Evolutionary conservation across 768 basidiomycete species (phyloP), one percentile per base, ranked within the genome.

Genomic region (Tubosaeta sp.): DNA sequence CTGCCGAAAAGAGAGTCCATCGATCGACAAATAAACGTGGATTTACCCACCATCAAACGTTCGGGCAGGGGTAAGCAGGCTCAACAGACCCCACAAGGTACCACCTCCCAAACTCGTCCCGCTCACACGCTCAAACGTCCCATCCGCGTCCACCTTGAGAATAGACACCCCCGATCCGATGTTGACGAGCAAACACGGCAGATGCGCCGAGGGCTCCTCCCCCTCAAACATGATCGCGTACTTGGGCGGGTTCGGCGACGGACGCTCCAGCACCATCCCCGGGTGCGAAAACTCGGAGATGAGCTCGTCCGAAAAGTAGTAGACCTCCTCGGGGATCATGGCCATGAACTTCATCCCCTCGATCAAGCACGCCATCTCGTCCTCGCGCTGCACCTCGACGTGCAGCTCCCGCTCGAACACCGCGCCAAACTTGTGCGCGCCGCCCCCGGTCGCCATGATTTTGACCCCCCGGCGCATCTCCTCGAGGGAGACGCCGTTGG

Each of bases 351-450:
- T 89, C 66, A 99, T 77, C 27, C 97, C 97, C 61, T 92, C 87
- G 59, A 97, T 98, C 65, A 98, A 72, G 63, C 97, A 97, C 73
- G 92, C 95, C 97, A 99, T 98, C 79, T 99, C 97, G 68, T 98
- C 97, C 71, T 98, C 95, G 51, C 87, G 72, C 55, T 76, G 74
- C 39, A 97, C 92, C 64, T 95, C 92, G 46, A 98, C 91, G 26
- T 77, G 83, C 13, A 97, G 74, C 57, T 81, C 82, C 19, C 74
- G 74, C 46, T 76, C 76, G 68, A 99, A 87, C 47, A 89, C 73
- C 61, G 90, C 87, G 69, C 95, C 86, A 73, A 95, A 98, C 65
- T 82, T 85, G 77, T 97, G 93, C 38, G 95, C 95, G 34, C 97
- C 97, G 16, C 97, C 97, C 16, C 97, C 97, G 0, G 97, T 99